Conservation (phyloP, 1,139 yeast genomes). For the Cylindricascospora bacillispora region DNA sequence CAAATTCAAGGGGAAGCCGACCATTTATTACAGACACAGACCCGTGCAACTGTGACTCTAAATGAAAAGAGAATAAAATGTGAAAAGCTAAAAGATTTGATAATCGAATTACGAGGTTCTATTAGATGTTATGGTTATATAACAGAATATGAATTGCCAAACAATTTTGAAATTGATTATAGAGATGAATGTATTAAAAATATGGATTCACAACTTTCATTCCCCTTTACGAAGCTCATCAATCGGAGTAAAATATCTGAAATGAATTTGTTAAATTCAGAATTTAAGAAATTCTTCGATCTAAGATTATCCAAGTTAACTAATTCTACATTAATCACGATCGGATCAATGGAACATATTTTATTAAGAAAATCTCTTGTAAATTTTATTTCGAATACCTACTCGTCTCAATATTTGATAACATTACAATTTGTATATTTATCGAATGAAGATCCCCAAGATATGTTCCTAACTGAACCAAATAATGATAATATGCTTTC, state of each 20-base stretch:
- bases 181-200: slow-evolving; percentile 4
- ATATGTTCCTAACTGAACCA: slow-evolving; percentile 6
- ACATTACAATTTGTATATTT: slow-evolving; percentile 14
- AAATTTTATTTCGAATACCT: slow-evolving; percentile 8
- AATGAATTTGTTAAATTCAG: slow-evolving; percentile 10
- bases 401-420: slow-evolving; percentile 7
- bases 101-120: slow-evolving; percentile 35
- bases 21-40: too few species aligned
- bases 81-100: slow-evolving; percentile 25
- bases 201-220: slow-evolving; percentile 3
- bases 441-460: slow-evolving; percentile 14
- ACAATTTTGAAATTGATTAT: slow-evolving; percentile 10
- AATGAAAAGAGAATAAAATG: too few species aligned
- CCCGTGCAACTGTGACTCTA: too few species aligned
- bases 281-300: slow-evolving; percentile 14
- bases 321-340: slow-evolving; percentile 18
- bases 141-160: slow-evolving; percentile 5
- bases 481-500: too few species aligned
- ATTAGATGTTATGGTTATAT: slow-evolving; percentile 20
- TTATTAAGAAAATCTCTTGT: slow-evolving; percentile 7
- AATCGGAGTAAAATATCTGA: slow-evolving; percentile 6
- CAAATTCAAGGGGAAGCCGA: too few species aligned
- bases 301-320: slow-evolving; percentile 15
- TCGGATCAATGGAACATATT: slow-evolving; percentile 11
- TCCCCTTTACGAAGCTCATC: slow-evolving; percentile 3